Conservation (phyloP, 257 asterid genomes). For the Linaria vulgaris region DNA sequence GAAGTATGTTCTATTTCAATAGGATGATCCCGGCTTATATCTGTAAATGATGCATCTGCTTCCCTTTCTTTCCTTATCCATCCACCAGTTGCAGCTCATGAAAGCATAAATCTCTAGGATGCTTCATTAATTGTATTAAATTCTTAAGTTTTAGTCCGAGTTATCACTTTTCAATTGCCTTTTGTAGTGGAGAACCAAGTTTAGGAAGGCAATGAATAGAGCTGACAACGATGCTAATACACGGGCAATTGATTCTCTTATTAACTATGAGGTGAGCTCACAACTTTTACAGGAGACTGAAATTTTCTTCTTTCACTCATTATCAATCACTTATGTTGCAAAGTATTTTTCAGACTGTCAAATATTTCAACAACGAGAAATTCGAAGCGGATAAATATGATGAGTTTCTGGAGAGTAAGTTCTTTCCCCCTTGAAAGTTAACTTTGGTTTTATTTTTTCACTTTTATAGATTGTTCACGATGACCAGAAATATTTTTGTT, state of each 20-base stretch:
- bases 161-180: conserved; percentile 25
- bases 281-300: conserved; percentile 18
- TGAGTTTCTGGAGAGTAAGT: conserved; percentile 82
- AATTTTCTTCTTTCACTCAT: conserved; percentile 17
- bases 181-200: conserved; percentile 96
- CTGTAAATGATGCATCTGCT: conserved; percentile 4
- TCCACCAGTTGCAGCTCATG: not conserved
- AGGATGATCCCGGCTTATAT: conserved; percentile 1
- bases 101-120: conserved; percentile 17
- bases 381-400: conserved; percentile 90
- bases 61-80: not conserved
- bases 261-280: conserved; percentile 82
- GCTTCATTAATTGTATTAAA: conserved; percentile 10
- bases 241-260: conserved; percentile 88
- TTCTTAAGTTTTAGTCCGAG: conserved; percentile 19
- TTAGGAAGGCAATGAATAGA: conserved; percentile 91
- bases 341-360: conserved; percentile 73
- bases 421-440: conserved; percentile 20
- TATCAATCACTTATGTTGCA: conserved; percentile 14
- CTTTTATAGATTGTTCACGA: conserved; percentile 9
- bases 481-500: not conserved
- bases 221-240: conserved; percentile 97
- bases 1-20: conserved; percentile 10
- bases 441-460: conserved; percentile 4
- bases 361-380: conserved; percentile 90